Percentiles rank a stretch among this genome's conserved stretches.
Conservation (phyloP, 176 grass and related monocot genomes). For the Echinochloa phyllopogon region DNA sequence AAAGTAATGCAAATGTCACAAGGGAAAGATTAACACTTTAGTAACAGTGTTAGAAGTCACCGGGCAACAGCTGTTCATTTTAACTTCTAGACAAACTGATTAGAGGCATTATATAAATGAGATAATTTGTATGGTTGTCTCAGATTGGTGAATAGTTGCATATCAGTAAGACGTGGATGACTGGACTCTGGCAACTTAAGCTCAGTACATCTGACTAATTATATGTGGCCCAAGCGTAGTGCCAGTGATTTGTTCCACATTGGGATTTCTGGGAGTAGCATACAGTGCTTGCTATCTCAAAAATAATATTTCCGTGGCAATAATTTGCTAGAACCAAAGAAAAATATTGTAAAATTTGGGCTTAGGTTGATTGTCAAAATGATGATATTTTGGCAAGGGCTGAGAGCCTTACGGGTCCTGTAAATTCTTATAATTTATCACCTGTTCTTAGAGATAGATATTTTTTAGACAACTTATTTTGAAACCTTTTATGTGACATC, state of each 20-base stretch:
- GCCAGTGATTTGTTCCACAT: not conserved
- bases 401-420: not conserved
- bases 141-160: not conserved
- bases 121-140: not conserved
- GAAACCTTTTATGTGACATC: no score
- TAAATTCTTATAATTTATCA: not conserved
- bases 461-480: no score
- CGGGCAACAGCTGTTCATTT: not conserved
- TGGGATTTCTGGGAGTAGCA: not conserved
- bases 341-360: not conserved
- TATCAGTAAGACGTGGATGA: not conserved
- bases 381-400: no score
- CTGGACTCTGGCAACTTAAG: not conserved
- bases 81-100: not conserved
- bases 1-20: conserved; percentile 4
- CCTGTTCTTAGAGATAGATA: no score
- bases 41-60: not conserved
- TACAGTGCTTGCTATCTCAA: not conserved
- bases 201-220: no score
- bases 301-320: not conserved
- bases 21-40: conserved; percentile 21
- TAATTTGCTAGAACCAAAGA: not conserved
- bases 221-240: not conserved
- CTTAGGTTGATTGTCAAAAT: not conserved
- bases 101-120: not conserved